phyloP scores from a whole-genome alignment of 1,284 basidiomycete genomes.

The Calocybe gambosa region DNA sequence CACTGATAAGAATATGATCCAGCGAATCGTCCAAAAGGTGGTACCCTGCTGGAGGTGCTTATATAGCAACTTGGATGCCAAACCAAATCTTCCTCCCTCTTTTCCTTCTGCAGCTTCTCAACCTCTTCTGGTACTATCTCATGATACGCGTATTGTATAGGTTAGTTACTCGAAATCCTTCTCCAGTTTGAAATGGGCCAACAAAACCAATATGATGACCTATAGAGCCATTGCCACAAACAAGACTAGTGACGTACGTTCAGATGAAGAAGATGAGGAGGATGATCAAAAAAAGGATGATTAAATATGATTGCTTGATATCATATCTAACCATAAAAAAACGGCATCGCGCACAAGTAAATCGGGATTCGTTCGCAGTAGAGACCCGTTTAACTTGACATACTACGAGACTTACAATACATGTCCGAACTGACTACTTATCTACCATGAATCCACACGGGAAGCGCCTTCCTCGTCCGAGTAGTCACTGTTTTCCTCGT shows the following conservation, averaged over 20 bases:
- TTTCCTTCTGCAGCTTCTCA: conserved; percentile 72
- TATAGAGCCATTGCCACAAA: conserved; percentile 33
- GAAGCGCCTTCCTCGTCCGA: conserved; percentile 44
- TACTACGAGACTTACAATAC: neutral
- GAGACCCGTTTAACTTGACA: no score
- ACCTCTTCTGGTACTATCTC: conserved; percentile 87
- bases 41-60: conserved; percentile 60
- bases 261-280: conserved; percentile 64
- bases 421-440: neutral
- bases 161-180: conserved; percentile 24
- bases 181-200: neutral
- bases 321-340: no score
- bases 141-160: conserved; percentile 64
- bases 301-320: neutral
- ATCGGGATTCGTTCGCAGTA: no score
- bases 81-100: conserved; percentile 79
- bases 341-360: no score
- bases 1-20: conserved; percentile 3
- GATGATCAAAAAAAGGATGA: conserved; percentile 31
- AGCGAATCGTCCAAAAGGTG: conserved; percentile 59
- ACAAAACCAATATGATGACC: conserved; percentile 1
- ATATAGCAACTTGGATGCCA: conserved; percentile 75
- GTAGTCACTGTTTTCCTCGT: conserved; percentile 58
- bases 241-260: conserved; percentile 41
- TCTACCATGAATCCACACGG: conserved; percentile 9